A percentile compares a stretch with the other conserved stretches of the same genome.
Evolutionary conservation across 2,329 filamentous ascomycete genomes (phyloP).

Genomic region (Colletotrichum sp.): DNA sequence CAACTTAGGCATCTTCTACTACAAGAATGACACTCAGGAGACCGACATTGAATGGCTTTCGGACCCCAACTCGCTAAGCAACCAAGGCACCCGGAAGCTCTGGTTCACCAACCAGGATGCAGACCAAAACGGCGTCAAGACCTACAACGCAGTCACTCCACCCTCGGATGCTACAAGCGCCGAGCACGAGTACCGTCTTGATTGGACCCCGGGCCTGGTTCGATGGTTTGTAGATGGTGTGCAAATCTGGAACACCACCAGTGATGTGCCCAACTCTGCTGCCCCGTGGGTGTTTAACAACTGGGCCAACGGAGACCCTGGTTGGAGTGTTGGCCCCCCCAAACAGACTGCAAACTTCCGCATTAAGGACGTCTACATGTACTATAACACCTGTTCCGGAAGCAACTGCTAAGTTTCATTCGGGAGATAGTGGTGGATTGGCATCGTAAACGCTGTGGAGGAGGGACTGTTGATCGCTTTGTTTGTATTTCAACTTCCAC

Average conservation of each 20-base stretch:
- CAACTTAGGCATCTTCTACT: constrained; percentile 33
- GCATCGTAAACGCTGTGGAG: not conserved
- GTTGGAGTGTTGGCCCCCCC: constrained; percentile 34
- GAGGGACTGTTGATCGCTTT: not conserved
- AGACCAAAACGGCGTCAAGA: constrained; percentile 24
- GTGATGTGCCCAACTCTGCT: constrained; percentile 27
- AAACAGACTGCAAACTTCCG: constrained; percentile 30
- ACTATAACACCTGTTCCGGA: constrained; percentile 30
- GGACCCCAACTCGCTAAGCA: constrained; percentile 29
- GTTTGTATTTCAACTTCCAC: not conserved
- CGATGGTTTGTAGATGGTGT: constrained; percentile 31
- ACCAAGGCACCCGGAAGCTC: constrained; percentile 27
- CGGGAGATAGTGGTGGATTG: accelerated
- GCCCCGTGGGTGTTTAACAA: constrained; percentile 36
- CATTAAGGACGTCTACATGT: constrained; percentile 25
- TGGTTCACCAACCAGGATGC: constrained; percentile 37
- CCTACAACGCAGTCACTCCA: constrained; percentile 19
- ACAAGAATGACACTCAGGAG: constrained; percentile 30
- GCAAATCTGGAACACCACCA: constrained; percentile 28
- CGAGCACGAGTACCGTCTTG: constrained; percentile 36
- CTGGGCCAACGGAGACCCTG: constrained; percentile 34
- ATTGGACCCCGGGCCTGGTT: constrained; percentile 31
- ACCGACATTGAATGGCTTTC: constrained; percentile 38
- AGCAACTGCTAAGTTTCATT: not conserved
- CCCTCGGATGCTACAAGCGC: constrained; percentile 26